Evolutionary conservation across 306 rosid genomes (phyloP).

Genomic region (Pachyrhizus erosus): DNA sequence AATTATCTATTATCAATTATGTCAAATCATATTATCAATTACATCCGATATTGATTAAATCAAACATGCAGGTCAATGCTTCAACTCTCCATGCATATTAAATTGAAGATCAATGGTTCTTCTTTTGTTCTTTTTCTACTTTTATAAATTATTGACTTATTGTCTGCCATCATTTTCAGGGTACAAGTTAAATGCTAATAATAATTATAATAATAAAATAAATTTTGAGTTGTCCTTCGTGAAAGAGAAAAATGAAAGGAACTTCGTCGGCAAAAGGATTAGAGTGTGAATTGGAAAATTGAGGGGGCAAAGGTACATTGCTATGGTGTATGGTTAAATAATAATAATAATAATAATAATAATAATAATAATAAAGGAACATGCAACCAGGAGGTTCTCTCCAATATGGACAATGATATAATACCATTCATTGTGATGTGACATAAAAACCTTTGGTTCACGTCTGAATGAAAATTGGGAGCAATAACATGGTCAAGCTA

Average conservation of each 20-base stretch:
- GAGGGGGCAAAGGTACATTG: background rate
- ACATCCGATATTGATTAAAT: background rate
- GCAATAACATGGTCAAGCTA: background rate
- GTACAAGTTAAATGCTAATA: background rate
- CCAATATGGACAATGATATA: conserved; percentile 22
- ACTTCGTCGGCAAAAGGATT: conserved; percentile 24
- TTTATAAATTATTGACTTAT: conserved; percentile 1
- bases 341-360: too few relatives aligned
- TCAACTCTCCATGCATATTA: conserved; percentile 3
- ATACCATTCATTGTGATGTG: background rate
- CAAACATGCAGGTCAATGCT: background rate
- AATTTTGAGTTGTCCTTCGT: background rate
- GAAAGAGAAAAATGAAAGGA: background rate
- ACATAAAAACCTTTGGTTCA: background rate
- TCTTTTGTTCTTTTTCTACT: background rate
- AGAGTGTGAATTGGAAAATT: background rate
- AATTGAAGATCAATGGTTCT: background rate
- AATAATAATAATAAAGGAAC: too few relatives aligned
- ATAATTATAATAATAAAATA: background rate
- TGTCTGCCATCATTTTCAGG: conserved; percentile 32
- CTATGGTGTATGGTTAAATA: background rate
- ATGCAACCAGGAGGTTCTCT: background rate
- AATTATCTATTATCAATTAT: too few relatives aligned
- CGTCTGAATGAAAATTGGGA: background rate
- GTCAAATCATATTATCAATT: background rate